Base-by-base conservation (phyloP, 371 early-diverging fungal species). In the Apophysomyces ossiformis region DNA sequence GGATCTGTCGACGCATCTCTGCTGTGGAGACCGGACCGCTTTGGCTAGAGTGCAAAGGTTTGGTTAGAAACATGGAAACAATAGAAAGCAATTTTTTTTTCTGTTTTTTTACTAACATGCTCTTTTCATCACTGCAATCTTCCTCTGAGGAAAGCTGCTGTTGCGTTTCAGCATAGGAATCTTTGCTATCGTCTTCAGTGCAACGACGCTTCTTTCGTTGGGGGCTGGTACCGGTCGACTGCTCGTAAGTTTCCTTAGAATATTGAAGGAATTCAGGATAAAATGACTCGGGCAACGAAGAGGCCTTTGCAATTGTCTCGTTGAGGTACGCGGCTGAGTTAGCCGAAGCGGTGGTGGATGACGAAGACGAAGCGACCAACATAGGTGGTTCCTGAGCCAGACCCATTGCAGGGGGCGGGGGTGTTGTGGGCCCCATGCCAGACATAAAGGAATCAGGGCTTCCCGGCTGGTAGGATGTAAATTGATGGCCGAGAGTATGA, bases 211-310 rank as follows among this genome's bases (percentile, higher is more conserved):
- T 64, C 54, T 65, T 61, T 61, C 61, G 16, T 15, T 45, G 61
- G 15, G 64, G 54, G 66, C 47, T 56, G 47, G 65, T 47, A 15
- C 58, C 43, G 9, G 38, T 41, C 8, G 69, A 60, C 50, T 75
- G 79, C 61, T 80, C 80, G 61, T 75, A 80, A 9, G 77, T 70
- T 60, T 80, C 81, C 58, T 80, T 77, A 5, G 78, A 77, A 56
- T 80, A 80, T 35, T 80, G 78, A 18, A 77, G 67, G 56, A 80
- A 80, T 61, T 80, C 81, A 37, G 81, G 81, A 57, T 77, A 80
- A 61, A 80, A 80, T 13, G 81, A 77, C 39, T 80, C 81, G 6
- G 80, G 80, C 16, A 80, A 61, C 13, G 80, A 72, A 12, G 80
- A 75, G 1, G 75, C 77, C 62, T 75, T 80, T 56, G 77, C 80